Conservation (phyloP, 1,139 yeast species). For the Yamadazyma trypodendri region DNA sequence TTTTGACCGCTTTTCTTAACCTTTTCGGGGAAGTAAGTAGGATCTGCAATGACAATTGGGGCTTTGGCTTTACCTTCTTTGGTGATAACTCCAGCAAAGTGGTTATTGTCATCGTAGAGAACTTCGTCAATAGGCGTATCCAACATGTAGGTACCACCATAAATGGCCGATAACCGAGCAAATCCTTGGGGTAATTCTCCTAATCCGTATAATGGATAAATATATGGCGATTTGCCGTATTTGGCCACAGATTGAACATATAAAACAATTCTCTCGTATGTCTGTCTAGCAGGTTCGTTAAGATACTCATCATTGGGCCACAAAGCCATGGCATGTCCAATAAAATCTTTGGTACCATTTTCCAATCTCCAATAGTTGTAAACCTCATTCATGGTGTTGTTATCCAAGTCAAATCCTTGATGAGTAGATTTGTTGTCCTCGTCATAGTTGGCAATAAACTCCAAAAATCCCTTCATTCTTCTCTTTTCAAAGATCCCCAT, state of each 20-base stretch:
- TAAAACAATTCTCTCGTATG: constrained; percentile 80
- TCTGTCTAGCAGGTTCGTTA: constrained; percentile 87
- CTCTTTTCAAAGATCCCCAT: constrained; percentile 97
- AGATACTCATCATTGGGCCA: constrained; percentile 93
- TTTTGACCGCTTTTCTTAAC: constrained; percentile 82
- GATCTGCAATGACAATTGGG: constrained; percentile 94
- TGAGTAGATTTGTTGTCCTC: constrained; percentile 81
- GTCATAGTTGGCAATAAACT: constrained; percentile 78
- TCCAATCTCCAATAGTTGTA: constrained; percentile 89
- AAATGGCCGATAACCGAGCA: constrained; percentile 94
- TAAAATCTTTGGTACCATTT: constrained; percentile 90
- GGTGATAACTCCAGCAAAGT: constrained; percentile 82
- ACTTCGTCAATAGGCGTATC: constrained; percentile 94
- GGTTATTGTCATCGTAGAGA: constrained; percentile 61
- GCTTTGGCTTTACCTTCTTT: constrained; percentile 92
- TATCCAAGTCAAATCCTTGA: constrained; percentile 82
- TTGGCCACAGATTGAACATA: constrained; percentile 91
- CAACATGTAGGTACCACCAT: constrained; percentile 98
- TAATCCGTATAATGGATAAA: constrained; percentile 93
- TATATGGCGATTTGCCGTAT: constrained; percentile 94
- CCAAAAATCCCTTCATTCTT: constrained; percentile 88
- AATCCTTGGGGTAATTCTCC: constrained; percentile 99
- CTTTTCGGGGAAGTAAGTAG: constrained; percentile 93
- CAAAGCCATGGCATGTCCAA: constrained; percentile 98
- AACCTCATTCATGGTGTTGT: constrained; percentile 88